Percentiles rank a stretch among this genome's conserved stretches.
These are phyloP conservation scores for Balakata baccata DNA, from an alignment of 345 rosid species.

Conservation along the genomic window DNA sequence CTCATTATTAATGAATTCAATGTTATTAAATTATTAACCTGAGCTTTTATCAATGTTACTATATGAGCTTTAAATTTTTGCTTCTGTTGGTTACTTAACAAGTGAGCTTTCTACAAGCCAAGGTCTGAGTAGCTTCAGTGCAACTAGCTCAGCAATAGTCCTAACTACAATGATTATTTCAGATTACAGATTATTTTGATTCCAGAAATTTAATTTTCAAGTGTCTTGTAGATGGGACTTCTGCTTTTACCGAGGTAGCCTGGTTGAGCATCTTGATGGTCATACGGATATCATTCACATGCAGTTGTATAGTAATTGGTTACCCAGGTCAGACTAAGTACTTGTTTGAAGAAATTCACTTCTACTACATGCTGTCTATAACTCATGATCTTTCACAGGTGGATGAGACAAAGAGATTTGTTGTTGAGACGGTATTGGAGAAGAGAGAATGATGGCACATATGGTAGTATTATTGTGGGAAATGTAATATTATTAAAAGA, in stretches of 20 bases:
- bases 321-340: conserved; percentile 56
- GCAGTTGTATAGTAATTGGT: conserved; percentile 69
- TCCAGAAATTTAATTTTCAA: conserved; percentile 5
- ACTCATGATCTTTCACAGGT: conserved; percentile 39
- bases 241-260: conserved; percentile 60
- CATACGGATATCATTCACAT: conserved; percentile 76
- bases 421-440: conserved; percentile 87
- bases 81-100: too few species aligned
- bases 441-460: conserved; percentile 94
- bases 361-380: not conserved
- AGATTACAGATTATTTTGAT: not conserved
- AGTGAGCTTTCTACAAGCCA: too few species aligned
- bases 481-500: conserved; percentile 3
- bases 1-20: too few species aligned
- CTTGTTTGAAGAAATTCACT: not conserved
- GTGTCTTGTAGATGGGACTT: conserved; percentile 79
- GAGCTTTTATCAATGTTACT: too few species aligned
- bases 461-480: conserved; percentile 45
- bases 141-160: not conserved
- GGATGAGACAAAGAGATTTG: conserved; percentile 77
- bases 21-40: too few species aligned
- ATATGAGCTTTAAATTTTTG: too few species aligned
- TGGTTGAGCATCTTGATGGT: conserved; percentile 90
- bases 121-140: too few species aligned
- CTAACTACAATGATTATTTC: not conserved